Evolutionary conservation across 805 yeast species (phyloP), one percentile per base, ranked within the genome.

Genomic region (Teunomyces barrocoloradensis): DNA sequence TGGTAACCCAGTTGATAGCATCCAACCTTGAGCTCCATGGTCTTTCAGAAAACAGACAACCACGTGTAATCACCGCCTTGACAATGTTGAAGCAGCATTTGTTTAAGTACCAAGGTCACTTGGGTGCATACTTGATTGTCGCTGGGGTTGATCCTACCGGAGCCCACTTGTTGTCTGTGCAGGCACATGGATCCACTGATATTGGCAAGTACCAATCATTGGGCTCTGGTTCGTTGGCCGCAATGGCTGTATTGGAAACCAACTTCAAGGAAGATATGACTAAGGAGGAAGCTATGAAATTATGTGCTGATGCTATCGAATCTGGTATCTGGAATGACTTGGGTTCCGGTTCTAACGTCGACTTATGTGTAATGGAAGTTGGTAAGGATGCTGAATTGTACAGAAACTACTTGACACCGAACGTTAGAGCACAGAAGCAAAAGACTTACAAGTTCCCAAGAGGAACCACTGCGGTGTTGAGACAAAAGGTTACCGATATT

Each of bases 241-340:
- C 99, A 6, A 92, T 94, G 96, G 97, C 98, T 4, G 94, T 94
- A 13, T 75, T 94, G 58, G 99, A 94, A 71, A 80, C 92, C 35
- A 78, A 84, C 53, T 94, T 96, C 96, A 82, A 78, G 61, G 82
- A 80, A 55, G 88, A 80, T 55, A 69, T 94, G 74, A 78, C 84
- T 18, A 86, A 76, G 64, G 96, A 90, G 42, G 96, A 89, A 65
- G 98, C 98, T n/a, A 82, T 90, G 73, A 82, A 81, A 57, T 76
- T 94, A 45, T 92, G 96, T 52, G 75, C 96, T 3, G 90, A 88
- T 56, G 98, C 98, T 21, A 94, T 94, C 61, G 88, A 89, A 71
- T 89, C 96, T 13, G 99, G 99, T 80, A 92, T 94, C 61, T 94
- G 97, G 96, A 94, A 94, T 69, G 99, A 94, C 77, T 80, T 92